A percentile compares a stretch with the other conserved stretches of the same genome.
phyloP scores from a whole-genome alignment of 352 stramenopile species.

The Phytophthora cactorum region DNA sequence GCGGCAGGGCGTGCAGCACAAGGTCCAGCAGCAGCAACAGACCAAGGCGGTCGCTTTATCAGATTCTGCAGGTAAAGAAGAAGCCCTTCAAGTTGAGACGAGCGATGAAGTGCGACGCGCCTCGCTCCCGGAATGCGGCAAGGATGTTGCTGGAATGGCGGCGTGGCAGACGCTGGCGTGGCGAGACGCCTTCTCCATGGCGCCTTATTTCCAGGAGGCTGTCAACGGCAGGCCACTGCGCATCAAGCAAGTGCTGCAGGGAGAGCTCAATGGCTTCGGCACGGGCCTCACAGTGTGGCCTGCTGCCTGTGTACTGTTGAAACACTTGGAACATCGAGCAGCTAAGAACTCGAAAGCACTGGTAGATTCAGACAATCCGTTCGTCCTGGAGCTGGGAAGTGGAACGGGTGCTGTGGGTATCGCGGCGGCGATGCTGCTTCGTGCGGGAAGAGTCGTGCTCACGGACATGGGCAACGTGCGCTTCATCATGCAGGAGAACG shows the following conservation, averaged over 20 bases:
- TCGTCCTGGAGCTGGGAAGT: slow-evolving; percentile 91
- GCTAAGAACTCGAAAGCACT: slow-evolving; percentile 37
- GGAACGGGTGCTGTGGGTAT: slow-evolving; percentile 93
- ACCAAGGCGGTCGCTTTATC: slow-evolving; percentile 13
- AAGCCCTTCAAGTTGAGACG: slow-evolving; percentile 20
- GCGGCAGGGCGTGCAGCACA: slow-evolving; percentile 64
- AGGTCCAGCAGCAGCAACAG: slow-evolving; percentile 41
- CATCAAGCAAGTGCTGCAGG: slow-evolving; percentile 80
- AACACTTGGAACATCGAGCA: slow-evolving; percentile 72
- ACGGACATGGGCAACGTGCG: slow-evolving; percentile 92
- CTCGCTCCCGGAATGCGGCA: slow-evolving; percentile 17
- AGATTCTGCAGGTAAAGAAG: slow-evolving; percentile 15
- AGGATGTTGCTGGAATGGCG: slow-evolving; percentile 11
- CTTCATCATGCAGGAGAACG: slow-evolving; percentile 92
- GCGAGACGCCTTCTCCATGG: slow-evolving; percentile 75
- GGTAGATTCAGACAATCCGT: slow-evolving; percentile 24
- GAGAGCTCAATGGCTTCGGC: slow-evolving; percentile 82
- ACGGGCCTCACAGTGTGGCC: slow-evolving; percentile 86
- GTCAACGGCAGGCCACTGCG: slow-evolving; percentile 50
- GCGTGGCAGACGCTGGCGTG: slow-evolving; percentile 79
- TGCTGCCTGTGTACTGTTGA: slow-evolving; percentile 80
- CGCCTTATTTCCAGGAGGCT: slow-evolving; percentile 64
- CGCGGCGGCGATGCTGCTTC: slow-evolving; percentile 87
- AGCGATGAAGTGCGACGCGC: slow-evolving; percentile 28
- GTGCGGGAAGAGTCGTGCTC: slow-evolving; percentile 75